Conservation (phyloP, 2,329 filamentous ascomycete species). For the Trichoderma atroviride region DNA sequence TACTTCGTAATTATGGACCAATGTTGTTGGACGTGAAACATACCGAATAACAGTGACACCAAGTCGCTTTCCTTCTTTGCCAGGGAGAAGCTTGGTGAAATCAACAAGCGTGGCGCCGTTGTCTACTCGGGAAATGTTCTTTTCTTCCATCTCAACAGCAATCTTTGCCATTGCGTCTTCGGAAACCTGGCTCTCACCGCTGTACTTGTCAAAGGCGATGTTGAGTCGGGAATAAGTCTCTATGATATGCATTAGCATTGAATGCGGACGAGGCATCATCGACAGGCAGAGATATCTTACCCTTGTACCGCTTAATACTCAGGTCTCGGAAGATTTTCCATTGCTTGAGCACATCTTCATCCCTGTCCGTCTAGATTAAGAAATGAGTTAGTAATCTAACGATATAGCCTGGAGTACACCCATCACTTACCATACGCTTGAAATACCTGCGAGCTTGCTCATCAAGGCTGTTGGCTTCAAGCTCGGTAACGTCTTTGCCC, state of each 20-base stretch:
- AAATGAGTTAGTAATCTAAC: neutral
- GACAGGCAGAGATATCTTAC: slow-evolving; percentile 19
- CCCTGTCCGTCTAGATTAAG: slow-evolving; percentile 56
- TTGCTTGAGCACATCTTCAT: slow-evolving; percentile 59
- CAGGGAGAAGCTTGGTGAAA: slow-evolving; percentile 67
- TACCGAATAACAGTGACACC: slow-evolving; percentile 68
- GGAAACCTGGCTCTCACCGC: slow-evolving; percentile 67
- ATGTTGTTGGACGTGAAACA: neutral
- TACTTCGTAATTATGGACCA: neutral
- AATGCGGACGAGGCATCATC: neutral
- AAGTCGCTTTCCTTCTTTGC: slow-evolving; percentile 69
- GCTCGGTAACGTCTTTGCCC: slow-evolving; percentile 51
- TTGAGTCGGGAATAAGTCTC: slow-evolving; percentile 71
- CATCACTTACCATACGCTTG: slow-evolving; percentile 57
- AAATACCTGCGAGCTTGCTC: slow-evolving; percentile 76
- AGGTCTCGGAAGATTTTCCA: slow-evolving; percentile 69
- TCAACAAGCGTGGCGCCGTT: slow-evolving; percentile 74
- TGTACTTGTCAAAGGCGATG: slow-evolving; percentile 71
- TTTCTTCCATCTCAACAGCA: slow-evolving; percentile 64
- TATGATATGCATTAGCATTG: slow-evolving; percentile 9
- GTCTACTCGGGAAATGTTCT: slow-evolving; percentile 67
- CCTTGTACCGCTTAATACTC: slow-evolving; percentile 66
- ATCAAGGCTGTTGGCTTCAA: slow-evolving; percentile 63
- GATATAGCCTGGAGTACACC: neutral
- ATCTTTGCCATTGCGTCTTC: slow-evolving; percentile 67